These are phyloP conservation scores for Spinellus fusiger DNA, from an alignment of 192 early-diverging fungal genomes.

Conservation along the genomic window DNA sequence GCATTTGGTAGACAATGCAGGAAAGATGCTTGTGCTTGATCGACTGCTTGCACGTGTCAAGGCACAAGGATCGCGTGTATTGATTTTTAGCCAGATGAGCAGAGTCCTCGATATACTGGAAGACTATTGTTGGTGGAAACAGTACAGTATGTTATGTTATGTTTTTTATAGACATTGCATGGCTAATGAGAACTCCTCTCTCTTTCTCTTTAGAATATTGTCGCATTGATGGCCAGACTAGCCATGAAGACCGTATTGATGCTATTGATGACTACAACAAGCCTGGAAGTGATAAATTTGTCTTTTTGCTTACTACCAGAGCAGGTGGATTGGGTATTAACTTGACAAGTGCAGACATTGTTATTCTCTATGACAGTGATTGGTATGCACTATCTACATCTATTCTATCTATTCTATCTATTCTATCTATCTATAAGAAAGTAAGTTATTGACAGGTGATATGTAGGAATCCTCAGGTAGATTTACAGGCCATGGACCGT, in stretches of 20 bases:
- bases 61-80: slow-evolving; percentile 87
- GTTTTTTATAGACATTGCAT: too few species aligned
- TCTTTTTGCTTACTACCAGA: slow-evolving; percentile 95
- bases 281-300: slow-evolving; percentile 88
- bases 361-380: slow-evolving; percentile 94
- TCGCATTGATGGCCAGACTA: slow-evolving; percentile 94
- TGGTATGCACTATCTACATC: too few species aligned
- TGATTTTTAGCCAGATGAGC: slow-evolving; percentile 98
- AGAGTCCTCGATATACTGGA: slow-evolving; percentile 96
- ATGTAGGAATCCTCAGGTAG: slow-evolving; percentile 83
- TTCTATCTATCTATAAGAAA: too few species aligned
- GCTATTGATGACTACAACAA: slow-evolving; percentile 94
- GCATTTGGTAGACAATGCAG: slow-evolving; percentile 89
- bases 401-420: too few species aligned
- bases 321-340: slow-evolving; percentile 98
- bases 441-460: too few species aligned
- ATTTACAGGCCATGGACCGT: slow-evolving; percentile 93
- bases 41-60: slow-evolving; percentile 75
- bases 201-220: too few species aligned
- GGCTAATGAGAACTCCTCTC: too few species aligned
- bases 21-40: slow-evolving; percentile 93
- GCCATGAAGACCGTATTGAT: slow-evolving; percentile 84
- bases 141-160: too few species aligned
- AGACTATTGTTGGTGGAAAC: slow-evolving; percentile 91
- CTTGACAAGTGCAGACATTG: slow-evolving; percentile 90